Evolutionary conservation across 345 rosid species (phyloP), one percentile per base, ranked within the genome.

Genomic region (Arabidopsis suecica): DNA sequence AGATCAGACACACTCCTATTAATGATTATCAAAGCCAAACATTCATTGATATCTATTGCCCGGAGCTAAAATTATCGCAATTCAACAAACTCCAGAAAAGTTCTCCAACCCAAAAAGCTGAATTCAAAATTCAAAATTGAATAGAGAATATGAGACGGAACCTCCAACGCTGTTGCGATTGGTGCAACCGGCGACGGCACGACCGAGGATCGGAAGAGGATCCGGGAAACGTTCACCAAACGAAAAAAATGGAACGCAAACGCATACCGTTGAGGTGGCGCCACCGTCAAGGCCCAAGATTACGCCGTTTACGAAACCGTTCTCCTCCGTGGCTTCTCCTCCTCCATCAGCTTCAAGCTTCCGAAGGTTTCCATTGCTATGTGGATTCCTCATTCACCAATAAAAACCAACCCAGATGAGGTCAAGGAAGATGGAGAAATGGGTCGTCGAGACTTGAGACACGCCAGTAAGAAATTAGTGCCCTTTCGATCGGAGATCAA

Each of bases 101-200:
- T 25, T 8, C 34, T 45, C 53, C 7, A 62, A 16, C 1, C 0
- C 25, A 0, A 60, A 60, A 60, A 37, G 7, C 7, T 42, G 44
- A 64, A 55, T 5, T 16, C 23, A 20, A 58, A 8, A 22, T 30
- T 55, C n/a, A 9, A 77, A 55, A 13, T 48, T 34, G 50, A 11
- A 6, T 47, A 32, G 64, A 69, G 41, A 44, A 50, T 11, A 36
- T 11, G 16, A 56, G 69, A 72, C 0, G 9, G 60, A 61, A 80
- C 83, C 83, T 75, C 83, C 83, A 42, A 80, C 83, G 55, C 80
- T 75, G 51, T 80, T 80, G 80, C 75, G 23, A 51, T 80, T 80
- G 53, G 83, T 69, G 65, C 80, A 80, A 30, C 83, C 80, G 20
- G 70, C 44, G 45, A 71, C 77, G 62, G 83, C 73, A 25, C 80